phyloP scores from a whole-genome alignment of 352 stramenopile genomes.

The Pythium coloratum region DNA sequence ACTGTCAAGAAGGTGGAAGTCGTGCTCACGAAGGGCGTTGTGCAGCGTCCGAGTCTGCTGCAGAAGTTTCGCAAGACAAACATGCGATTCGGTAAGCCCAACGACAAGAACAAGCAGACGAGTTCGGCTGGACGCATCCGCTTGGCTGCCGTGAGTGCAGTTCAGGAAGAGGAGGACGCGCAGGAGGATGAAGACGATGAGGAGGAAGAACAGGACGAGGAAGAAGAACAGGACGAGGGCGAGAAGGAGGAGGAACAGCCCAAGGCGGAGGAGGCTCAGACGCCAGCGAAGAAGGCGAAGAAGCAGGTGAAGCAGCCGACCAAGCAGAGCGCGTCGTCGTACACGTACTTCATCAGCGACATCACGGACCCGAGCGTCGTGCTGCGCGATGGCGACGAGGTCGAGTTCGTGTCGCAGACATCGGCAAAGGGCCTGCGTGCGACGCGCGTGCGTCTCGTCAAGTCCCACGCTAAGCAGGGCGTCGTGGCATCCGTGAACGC shows the following conservation, averaged over 20 bases:
- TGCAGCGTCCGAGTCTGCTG: conserved; percentile 65
- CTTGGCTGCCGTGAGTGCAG: conserved; percentile 10
- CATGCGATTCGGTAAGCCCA: conserved; percentile 37
- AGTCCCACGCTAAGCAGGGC: conserved; percentile 56
- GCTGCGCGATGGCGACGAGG: conserved; percentile 68
- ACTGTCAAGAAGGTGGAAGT: conserved; percentile 55
- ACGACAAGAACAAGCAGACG: conserved; percentile 35
- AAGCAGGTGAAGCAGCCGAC: conserved; percentile 17
- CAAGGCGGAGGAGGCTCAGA: background rate
- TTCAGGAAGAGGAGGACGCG: conserved; percentile 18
- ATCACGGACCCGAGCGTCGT: conserved; percentile 51
- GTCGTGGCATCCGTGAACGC: conserved; percentile 50
- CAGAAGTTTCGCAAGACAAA: conserved; percentile 39
- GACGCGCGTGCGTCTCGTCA: conserved; percentile 52
- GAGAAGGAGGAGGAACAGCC: conserved; percentile 14
- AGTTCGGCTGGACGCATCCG: conserved; percentile 66
- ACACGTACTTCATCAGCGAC: conserved; percentile 72
- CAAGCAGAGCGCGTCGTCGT: conserved; percentile 28
- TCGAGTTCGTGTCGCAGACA: conserved; percentile 58
- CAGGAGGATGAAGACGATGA: conserved; percentile 26
- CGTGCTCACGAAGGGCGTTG: conserved; percentile 43
- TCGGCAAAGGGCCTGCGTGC: conserved; percentile 51
- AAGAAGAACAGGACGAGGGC: conserved; percentile 19
- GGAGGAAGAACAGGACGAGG: conserved; percentile 20
- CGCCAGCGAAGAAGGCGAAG: conserved; percentile 14